Conservation (phyloP, 257 asterid genomes). For the Solanum lignicaule region DNA sequence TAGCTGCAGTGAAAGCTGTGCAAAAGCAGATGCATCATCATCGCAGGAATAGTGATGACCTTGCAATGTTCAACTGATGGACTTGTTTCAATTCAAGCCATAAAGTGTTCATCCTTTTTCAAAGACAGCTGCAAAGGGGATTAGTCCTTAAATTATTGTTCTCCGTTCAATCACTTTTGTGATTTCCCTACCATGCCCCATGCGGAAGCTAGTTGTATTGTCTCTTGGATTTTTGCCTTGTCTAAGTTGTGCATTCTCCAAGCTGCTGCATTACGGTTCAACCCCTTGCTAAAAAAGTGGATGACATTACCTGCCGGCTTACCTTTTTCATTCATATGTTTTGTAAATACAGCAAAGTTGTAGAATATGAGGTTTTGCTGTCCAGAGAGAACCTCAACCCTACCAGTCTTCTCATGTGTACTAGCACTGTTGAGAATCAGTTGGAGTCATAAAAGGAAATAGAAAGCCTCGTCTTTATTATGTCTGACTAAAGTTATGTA, state of each 20-base stretch:
- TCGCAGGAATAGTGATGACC: conserved; percentile 17
- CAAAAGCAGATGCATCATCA: conserved; percentile 28
- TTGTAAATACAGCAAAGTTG: neutral
- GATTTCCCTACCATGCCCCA: neutral
- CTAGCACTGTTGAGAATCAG: neutral
- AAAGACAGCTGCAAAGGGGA: neutral
- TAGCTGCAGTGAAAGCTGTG: conserved; percentile 35
- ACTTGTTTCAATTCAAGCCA: neutral
- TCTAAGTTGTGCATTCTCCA: neutral
- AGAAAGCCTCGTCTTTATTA: neutral
- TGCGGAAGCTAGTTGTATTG: neutral
- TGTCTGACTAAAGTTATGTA: neutral
- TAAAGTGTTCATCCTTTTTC: neutral
- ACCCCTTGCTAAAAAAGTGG: neutral
- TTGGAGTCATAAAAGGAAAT: neutral
- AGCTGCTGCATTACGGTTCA: neutral
- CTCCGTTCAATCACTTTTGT: neutral
- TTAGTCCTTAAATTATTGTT: neutral
- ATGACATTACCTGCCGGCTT: neutral
- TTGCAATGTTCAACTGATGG: conserved; percentile 2
- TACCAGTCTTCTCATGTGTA: neutral
- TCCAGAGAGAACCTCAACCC: neutral
- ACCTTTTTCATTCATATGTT: neutral
- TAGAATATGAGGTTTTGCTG: neutral
- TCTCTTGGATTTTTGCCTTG: neutral